Conservation (phyloP, 2,329 filamentous ascomycete species). For the Cyphellophora attinorum region DNA sequence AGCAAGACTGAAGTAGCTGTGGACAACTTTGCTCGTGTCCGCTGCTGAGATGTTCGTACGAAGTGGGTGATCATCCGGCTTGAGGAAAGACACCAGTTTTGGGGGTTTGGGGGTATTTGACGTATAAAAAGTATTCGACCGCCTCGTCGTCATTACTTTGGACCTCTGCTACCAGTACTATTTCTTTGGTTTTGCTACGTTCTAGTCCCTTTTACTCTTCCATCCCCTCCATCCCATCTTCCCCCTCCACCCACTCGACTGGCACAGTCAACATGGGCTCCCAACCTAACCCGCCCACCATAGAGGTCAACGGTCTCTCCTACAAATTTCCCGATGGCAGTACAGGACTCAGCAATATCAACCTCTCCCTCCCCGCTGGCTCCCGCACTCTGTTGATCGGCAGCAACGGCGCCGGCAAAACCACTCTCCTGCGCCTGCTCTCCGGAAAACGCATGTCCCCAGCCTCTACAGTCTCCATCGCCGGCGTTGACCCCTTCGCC, state of each 20-base stretch:
- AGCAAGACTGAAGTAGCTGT: too few relatives aligned
- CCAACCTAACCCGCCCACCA: conserved; percentile 42
- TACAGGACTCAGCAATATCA: conserved; percentile 65
- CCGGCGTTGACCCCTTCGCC: conserved; percentile 84
- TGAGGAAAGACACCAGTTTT: too few relatives aligned
- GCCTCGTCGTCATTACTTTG: too few relatives aligned
- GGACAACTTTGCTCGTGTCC: too few relatives aligned
- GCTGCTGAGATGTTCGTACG: too few relatives aligned
- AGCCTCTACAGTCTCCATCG: conserved; percentile 61
- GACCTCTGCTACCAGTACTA: too few relatives aligned
- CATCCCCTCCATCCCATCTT: background rate
- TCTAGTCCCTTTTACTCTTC: background rate
- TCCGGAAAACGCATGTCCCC: conserved; percentile 92
- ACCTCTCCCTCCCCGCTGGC: conserved; percentile 65
- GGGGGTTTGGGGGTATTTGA: background rate
- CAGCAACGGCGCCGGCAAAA: conserved; percentile 93
- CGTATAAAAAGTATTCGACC: too few relatives aligned
- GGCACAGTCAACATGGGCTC: background rate
- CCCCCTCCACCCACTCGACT: background rate
- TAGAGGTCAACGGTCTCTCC: conserved; percentile 65
- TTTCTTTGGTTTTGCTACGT: too few relatives aligned
- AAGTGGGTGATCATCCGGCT: too few relatives aligned
- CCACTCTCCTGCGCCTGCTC: conserved; percentile 85
- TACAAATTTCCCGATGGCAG: conserved; percentile 85
- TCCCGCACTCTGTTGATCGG: conserved; percentile 88